Evolutionary conservation across 805 yeast species (phyloP).

Genomic region (Brettanomyces sp.): DNA sequence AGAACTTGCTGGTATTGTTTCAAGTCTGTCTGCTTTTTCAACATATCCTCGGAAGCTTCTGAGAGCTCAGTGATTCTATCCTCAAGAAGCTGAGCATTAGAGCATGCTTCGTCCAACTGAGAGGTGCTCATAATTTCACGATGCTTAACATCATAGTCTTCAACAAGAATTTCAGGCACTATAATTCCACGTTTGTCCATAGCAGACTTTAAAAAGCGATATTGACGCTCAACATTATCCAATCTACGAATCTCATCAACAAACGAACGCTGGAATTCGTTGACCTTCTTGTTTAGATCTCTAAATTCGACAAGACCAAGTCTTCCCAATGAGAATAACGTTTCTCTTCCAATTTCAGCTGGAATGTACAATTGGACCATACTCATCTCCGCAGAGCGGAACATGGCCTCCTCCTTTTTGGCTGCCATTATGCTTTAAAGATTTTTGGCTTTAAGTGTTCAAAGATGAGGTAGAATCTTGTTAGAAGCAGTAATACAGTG

Average conservation of each 20-base stretch:
- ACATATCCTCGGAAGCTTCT: constrained; percentile 57
- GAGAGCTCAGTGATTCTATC: constrained; percentile 63
- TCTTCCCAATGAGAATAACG: constrained; percentile 79
- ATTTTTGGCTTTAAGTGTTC: background rate
- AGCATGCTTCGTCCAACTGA: constrained; percentile 63
- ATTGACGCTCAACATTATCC: constrained; percentile 85
- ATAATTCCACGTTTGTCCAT: constrained; percentile 31
- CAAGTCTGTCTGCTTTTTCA: constrained; percentile 52
- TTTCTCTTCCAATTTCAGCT: constrained; percentile 79
- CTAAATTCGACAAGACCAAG: constrained; percentile 81
- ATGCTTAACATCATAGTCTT: constrained; percentile 12
- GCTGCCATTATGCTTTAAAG: constrained; percentile 1
- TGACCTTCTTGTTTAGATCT: constrained; percentile 76
- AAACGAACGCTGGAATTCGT: constrained; percentile 83
- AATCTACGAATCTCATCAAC: constrained; percentile 78
- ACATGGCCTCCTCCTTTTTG: constrained; percentile 5
- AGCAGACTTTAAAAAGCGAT: constrained; percentile 42
- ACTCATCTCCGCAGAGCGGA: constrained; percentile 94
- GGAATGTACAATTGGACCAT: constrained; percentile 87
- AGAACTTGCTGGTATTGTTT: constrained; percentile 64
- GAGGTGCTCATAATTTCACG: constrained; percentile 17
- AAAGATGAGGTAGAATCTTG: too few relatives aligned
- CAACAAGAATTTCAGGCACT: constrained; percentile 14
- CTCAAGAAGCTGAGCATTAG: constrained; percentile 60
- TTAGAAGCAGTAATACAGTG: too few relatives aligned